Base-by-base conservation (phyloP, 192 early-diverging fungal species). In the Entomortierella beljakovae region DNA sequence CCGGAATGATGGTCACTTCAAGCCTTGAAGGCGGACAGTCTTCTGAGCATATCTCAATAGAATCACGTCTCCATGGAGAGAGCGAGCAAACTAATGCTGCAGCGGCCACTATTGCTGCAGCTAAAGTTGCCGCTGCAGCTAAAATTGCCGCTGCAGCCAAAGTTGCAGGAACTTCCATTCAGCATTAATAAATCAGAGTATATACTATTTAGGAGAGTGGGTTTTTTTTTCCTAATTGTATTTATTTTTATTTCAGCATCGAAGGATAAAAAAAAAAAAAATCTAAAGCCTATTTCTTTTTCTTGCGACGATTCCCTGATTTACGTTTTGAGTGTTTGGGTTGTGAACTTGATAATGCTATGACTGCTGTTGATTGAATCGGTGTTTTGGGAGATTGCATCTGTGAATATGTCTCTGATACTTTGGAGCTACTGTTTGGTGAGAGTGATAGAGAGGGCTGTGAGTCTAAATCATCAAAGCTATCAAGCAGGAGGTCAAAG, bases 31-130 rank as follows among this genome's bases (percentile, higher is more conserved):
- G 38, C 5, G 61, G 54, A 11, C 53, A 71, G 9, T 59, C 62
- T 28, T 67, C 63, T 57, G 72, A 76, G 52, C 72, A 68, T 25
- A 76, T 76, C n/a, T 63, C 64, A 9, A 68, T 76, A 23, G 64
- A 76, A 25, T 6, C 51, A 53, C 51, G 28, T 9, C 23, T 25
- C 23, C 6, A 51, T 28, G 37, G 9, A 3, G 26, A 11, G 7
- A 55, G 15, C 11, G 52, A 60, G 13, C 59, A 32, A 23, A 61
- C 59, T 10, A 48, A 15, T 6, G 59, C 57, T 40, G 38, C 57
- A 4, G 57, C 26, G 15, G 37, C 57, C 7, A 38, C 38, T n/a
- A 59, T 59, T 42, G 38, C 57, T 40, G 57, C 25, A 6, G 38
- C 57, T 20, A 42, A n/a, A 42, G 57, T 38, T 28, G 57, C 57